Percentiles rank a stretch among this genome's conserved stretches.
Evolutionary conservation across 352 stramenopile species (phyloP).

Genomic region (Phytopythium delawarense): DNA sequence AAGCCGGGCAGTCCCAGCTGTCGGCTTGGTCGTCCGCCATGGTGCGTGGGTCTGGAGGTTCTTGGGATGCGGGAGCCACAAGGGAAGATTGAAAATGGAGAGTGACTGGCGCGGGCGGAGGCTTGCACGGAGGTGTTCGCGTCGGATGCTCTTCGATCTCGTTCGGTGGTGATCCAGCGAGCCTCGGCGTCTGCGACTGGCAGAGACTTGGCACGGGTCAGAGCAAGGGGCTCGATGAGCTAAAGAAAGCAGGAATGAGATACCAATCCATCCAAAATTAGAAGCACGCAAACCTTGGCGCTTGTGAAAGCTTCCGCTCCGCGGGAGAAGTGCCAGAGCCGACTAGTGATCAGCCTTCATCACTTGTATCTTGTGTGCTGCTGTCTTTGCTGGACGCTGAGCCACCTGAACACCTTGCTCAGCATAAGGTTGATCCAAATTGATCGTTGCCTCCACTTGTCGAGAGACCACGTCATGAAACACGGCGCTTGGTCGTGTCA

Average conservation of each 20-base stretch:
- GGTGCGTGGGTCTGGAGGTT: no score
- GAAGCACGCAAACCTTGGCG: neutral
- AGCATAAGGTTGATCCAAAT: no score
- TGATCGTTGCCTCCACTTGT: no score
- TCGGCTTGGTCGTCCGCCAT: constrained; percentile 26
- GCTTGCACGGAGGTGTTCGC: no score
- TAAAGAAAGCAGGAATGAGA: neutral
- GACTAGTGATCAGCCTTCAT: no score
- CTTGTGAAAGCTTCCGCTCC: neutral
- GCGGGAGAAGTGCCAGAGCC: no score
- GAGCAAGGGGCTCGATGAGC: neutral
- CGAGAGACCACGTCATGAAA: neutral
- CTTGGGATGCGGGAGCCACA: neutral
- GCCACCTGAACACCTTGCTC: no score
- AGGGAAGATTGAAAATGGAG: neutral
- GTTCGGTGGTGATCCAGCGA: neutral
- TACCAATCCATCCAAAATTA: neutral
- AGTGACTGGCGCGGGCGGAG: neutral
- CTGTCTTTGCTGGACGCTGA: no score
- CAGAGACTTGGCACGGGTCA: neutral
- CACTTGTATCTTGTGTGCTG: no score
- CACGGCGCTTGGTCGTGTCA: neutral
- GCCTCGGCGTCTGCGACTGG: neutral
- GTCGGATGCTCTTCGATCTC: no score
- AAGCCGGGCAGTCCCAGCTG: constrained; percentile 46